phyloP scores from a whole-genome alignment of 2,329 filamentous ascomycete species.

The Fusarium circinatum region DNA sequence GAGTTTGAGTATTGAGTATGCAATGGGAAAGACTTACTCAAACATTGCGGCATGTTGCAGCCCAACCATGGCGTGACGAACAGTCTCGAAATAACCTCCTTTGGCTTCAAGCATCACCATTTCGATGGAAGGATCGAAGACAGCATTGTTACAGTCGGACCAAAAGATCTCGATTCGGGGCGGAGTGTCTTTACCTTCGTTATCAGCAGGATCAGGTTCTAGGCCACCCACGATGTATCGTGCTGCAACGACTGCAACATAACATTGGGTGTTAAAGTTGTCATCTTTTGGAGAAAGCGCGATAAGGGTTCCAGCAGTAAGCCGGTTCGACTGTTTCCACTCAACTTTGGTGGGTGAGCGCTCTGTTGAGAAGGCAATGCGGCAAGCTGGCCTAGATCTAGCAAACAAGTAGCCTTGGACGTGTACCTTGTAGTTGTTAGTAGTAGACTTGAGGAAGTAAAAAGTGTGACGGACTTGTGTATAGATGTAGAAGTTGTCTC shows the following conservation, averaged over 20 bases:
- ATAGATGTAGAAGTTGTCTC: conserved; percentile 68
- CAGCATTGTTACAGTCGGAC: conserved; percentile 65
- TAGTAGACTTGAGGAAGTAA: background rate
- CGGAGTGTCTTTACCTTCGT: conserved; percentile 52
- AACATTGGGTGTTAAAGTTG: conserved; percentile 71
- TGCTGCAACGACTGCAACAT: conserved; percentile 78
- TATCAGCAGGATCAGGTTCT: conserved; percentile 57
- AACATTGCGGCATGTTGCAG: conserved; percentile 70
- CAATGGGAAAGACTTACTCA: conserved; percentile 57
- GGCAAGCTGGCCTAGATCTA: conserved; percentile 69
- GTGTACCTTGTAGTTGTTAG: conserved; percentile 63
- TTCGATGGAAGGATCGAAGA: conserved; percentile 74
- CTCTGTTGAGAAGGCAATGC: conserved; percentile 76
- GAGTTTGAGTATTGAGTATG: background rate
- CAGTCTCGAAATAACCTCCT: conserved; percentile 79
- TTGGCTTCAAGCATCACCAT: conserved; percentile 84
- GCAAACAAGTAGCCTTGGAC: conserved; percentile 73
- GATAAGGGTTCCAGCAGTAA: conserved; percentile 64
- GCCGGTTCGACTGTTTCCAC: conserved; percentile 67
- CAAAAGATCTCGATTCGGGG: conserved; percentile 83
- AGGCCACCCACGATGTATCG: conserved; percentile 70
- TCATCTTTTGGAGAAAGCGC: conserved; percentile 65
- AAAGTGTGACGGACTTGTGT: conserved; percentile 61
- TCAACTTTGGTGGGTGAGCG: conserved; percentile 73
- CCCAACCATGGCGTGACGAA: conserved; percentile 76